phyloP scores from a whole-genome alignment of 768 basidiomycete genomes.

The Leucosporidium creatinivorum region DNA sequence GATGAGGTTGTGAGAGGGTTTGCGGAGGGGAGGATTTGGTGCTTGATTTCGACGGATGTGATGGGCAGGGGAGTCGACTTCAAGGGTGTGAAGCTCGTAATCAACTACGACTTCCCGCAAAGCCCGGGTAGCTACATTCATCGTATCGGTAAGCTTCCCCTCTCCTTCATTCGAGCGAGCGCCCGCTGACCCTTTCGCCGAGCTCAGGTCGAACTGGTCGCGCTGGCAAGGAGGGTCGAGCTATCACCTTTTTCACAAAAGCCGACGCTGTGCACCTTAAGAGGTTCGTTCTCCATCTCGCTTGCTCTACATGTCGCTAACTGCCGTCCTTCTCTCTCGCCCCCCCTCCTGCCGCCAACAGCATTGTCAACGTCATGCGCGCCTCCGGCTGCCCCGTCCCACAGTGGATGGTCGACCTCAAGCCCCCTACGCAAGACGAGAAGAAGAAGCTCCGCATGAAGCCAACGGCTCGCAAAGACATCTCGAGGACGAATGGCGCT shows the following conservation, averaged over 20 bases:
- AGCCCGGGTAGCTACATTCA: constrained; percentile 94
- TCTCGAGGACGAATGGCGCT: constrained; percentile 19
- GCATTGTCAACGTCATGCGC: constrained; percentile 90
- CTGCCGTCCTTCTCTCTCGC: constrained; percentile 6
- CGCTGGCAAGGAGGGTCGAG: constrained; percentile 83
- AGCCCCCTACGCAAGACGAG: constrained; percentile 84
- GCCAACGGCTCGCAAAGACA: constrained; percentile 52
- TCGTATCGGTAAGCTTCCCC: constrained; percentile 61
- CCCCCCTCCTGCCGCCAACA: constrained; percentile 39
- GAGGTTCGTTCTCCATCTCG: constrained; percentile 46
- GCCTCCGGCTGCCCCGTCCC: constrained; percentile 86
- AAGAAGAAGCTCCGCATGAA: constrained; percentile 75
- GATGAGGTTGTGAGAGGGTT: constrained; percentile 77
- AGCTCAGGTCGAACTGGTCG: constrained; percentile 92
- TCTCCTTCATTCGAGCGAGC: not conserved
- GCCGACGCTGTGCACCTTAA: constrained; percentile 88
- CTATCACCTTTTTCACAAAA: constrained; percentile 91
- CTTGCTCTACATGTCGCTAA: not conserved
- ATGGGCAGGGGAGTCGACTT: constrained; percentile 99
- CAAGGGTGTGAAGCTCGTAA: constrained; percentile 81
- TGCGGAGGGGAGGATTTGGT: constrained; percentile 85
- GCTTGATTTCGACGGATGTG: constrained; percentile 91
- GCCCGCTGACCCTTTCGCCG: no score
- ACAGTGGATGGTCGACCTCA: constrained; percentile 91
- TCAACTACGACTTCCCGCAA: constrained; percentile 96